Percentiles rank a stretch among this genome's conserved stretches.
phyloP scores from a whole-genome alignment of 345 rosid genomes.

The Ricinus communis region DNA sequence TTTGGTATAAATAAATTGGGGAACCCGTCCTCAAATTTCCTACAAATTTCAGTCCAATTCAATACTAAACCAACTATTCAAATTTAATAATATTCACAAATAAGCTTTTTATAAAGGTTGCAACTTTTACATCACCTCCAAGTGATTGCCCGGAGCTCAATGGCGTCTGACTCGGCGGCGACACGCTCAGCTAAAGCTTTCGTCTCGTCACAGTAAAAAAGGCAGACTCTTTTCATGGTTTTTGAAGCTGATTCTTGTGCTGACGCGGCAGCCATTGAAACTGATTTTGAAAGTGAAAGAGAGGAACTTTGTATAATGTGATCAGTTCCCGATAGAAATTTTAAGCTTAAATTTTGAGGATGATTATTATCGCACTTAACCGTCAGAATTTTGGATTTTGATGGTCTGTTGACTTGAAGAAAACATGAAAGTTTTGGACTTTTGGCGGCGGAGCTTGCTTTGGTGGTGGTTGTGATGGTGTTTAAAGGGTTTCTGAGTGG shows the following conservation, averaged over 20 bases:
- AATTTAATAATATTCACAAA: too few species aligned
- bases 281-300: constrained; percentile 37
- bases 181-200: constrained; percentile 76
- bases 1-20: constrained; percentile 91
- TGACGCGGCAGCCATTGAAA: constrained; percentile 52
- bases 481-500: constrained; percentile 7
- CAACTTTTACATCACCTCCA: constrained; percentile 57
- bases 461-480: background rate
- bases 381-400: background rate
- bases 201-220: constrained; percentile 76
- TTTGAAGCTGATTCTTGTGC: constrained; percentile 50
- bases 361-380: constrained; percentile 48
- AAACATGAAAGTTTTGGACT: background rate
- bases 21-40: constrained; percentile 92
- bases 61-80: background rate
- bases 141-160: constrained; percentile 76
- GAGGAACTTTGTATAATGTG: constrained; percentile 36
- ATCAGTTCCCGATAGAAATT: constrained; percentile 51
- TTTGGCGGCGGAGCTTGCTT: background rate
- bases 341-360: constrained; percentile 45
- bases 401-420: background rate
- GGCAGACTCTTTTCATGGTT: constrained; percentile 58
- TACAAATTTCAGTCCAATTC: constrained; percentile 21
- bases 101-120: background rate
- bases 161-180: constrained; percentile 67